These are phyloP conservation scores for Carpinus viminea DNA, from an alignment of 306 rosid genomes.

Conservation along the genomic window DNA sequence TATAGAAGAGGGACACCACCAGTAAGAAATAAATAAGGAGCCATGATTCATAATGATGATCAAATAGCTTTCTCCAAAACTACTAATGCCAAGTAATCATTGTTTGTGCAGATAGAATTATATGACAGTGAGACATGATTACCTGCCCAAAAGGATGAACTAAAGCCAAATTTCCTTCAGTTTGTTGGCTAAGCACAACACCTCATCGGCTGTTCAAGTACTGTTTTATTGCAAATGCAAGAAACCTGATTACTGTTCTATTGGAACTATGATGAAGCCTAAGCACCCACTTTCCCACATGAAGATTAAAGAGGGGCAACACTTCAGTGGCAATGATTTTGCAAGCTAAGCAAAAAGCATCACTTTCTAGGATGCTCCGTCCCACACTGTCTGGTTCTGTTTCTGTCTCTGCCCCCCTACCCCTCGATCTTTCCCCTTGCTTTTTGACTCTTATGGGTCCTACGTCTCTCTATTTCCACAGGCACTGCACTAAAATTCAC, in stretches of 20 bases:
- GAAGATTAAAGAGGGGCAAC: constrained; percentile 3
- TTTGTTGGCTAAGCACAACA: neutral
- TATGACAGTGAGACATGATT: neutral
- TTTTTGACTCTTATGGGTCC: constrained; percentile 11
- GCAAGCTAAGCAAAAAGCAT: neutral
- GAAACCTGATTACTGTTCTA: constrained; percentile 14
- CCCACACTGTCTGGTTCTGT: neutral
- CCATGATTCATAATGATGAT: neutral
- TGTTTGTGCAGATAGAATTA: neutral
- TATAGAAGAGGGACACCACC: neutral
- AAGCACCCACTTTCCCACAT: constrained; percentile 1
- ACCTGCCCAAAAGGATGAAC: neutral
- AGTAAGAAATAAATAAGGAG: neutral
- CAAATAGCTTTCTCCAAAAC: neutral
- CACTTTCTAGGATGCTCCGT: constrained; percentile 23
- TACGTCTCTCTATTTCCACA: neutral
- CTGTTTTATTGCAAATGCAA: constrained; percentile 1
- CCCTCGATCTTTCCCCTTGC: constrained; percentile 5
- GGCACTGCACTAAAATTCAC: neutral
- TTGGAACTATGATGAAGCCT: neutral
- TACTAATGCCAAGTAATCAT: constrained; percentile 8
- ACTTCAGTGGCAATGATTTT: constrained; percentile 7
- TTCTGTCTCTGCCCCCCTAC: neutral
- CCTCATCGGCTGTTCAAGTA: neutral
- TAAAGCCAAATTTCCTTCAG: neutral